These are phyloP conservation scores for Kwoniella dejecticola DNA, from an alignment of 768 basidiomycete genomes.

Conservation along the genomic window DNA sequence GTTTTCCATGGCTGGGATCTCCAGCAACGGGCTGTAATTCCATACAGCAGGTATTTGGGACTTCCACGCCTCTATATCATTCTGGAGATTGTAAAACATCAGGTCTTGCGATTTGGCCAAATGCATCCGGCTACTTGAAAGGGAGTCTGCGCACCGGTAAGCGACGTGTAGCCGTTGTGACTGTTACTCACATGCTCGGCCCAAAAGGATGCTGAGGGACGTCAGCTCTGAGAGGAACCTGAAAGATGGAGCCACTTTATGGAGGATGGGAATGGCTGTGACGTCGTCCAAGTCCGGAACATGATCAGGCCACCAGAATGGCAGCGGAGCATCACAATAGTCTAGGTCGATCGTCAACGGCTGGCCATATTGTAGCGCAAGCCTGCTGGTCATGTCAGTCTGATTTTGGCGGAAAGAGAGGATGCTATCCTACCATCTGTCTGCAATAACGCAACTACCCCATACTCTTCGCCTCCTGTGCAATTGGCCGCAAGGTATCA, in stretches of 20 bases:
- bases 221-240: slow-evolving; percentile 14
- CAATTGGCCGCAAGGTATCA: not conserved
- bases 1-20: slow-evolving; percentile 6
- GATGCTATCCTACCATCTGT: not conserved
- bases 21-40: slow-evolving; percentile 1
- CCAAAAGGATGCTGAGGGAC: slow-evolving; percentile 6
- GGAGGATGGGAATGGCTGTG: not conserved
- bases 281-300: not conserved
- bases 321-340: slow-evolving; percentile 9
- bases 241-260: slow-evolving; percentile 10
- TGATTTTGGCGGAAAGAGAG: not conserved
- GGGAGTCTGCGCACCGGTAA: no score
- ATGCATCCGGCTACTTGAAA: not conserved
- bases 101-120: slow-evolving; percentile 4
- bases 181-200: slow-evolving; percentile 9
- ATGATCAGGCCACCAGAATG: slow-evolving; percentile 8
- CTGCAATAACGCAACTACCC: slow-evolving; percentile 2
- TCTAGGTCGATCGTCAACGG: slow-evolving; percentile 9
- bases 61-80: slow-evolving; percentile 5
- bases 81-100: slow-evolving; percentile 1
- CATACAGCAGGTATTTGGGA: not conserved
- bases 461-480: slow-evolving; percentile 5
- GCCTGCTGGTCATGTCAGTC: not conserved
- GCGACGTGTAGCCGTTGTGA: not conserved
- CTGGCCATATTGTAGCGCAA: slow-evolving; percentile 5